A percentile compares a stretch with the other conserved stretches of the same genome.
Conservation (phyloP, 2,329 filamentous ascomycete species). For the Aspergillus thermomutatus region DNA sequence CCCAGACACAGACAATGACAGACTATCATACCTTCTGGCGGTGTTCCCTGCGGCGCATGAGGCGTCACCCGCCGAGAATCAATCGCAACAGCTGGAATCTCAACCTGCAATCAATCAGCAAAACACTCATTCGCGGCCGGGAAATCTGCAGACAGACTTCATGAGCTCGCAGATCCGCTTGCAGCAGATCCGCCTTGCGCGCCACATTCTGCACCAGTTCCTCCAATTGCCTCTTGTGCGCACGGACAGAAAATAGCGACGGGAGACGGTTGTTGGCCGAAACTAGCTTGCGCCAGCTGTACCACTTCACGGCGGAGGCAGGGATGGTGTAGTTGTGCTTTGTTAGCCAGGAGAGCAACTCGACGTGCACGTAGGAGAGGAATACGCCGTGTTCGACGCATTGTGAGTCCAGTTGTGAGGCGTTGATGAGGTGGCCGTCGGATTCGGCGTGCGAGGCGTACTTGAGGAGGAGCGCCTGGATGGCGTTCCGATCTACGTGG, state of each 20-base stretch:
- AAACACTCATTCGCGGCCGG: background rate
- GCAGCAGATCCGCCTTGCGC: slow-evolving; percentile 5
- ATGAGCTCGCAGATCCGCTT: slow-evolving; percentile 6
- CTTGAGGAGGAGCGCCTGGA: slow-evolving; percentile 12
- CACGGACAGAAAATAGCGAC: background rate
- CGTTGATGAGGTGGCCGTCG: slow-evolving; percentile 13
- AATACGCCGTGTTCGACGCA: slow-evolving; percentile 11
- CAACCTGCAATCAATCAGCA: background rate
- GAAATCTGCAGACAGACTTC: background rate
- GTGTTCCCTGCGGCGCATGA: background rate
- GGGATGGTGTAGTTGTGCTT: slow-evolving; percentile 9
- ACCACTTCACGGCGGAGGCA: slow-evolving; percentile 11
- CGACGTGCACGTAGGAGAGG: slow-evolving; percentile 12
- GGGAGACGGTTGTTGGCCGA: slow-evolving; percentile 5
- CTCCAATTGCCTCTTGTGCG: slow-evolving; percentile 3
- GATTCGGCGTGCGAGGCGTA: slow-evolving; percentile 15
- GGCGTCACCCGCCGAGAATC: slow-evolving; percentile 2
- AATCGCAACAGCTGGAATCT: slow-evolving; percentile 2
- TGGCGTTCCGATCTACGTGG: slow-evolving; percentile 10
- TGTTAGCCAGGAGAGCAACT: slow-evolving; percentile 8
- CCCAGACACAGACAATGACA: background rate
- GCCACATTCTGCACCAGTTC: slow-evolving; percentile 2
- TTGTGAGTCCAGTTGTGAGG: slow-evolving; percentile 3
- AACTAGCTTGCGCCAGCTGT: slow-evolving; percentile 6
- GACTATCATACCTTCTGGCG: background rate